Evolutionary conservation across 768 basidiomycete species (phyloP).

Genomic region (Naganishia friedmannii): DNA sequence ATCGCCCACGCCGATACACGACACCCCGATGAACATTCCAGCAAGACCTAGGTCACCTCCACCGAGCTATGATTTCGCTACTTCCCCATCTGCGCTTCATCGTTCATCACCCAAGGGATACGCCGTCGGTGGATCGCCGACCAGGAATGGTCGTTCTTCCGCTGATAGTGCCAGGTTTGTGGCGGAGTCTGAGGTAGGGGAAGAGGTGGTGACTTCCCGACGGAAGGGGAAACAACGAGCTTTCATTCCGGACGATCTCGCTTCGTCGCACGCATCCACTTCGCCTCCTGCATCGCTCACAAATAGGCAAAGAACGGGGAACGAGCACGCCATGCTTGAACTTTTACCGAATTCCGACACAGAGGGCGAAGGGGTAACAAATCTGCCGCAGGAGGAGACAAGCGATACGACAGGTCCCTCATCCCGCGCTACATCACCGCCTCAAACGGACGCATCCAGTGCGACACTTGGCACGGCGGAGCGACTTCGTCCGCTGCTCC

Average conservation of each 20-base stretch:
- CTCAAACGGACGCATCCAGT: background rate
- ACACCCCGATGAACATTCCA: background rate
- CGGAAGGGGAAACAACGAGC: conserved; percentile 11
- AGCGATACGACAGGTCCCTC: background rate
- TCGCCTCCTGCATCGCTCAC: too few relatives aligned
- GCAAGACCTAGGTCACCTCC: conserved; percentile 4
- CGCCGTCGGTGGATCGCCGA: background rate
- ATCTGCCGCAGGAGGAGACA: background rate
- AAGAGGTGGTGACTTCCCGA: background rate
- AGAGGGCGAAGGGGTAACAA: background rate
- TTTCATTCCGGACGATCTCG: background rate
- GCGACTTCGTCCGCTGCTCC: background rate
- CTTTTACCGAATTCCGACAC: conserved; percentile 10
- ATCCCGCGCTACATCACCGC: background rate
- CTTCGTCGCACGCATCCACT: background rate
- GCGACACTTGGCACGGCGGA: background rate
- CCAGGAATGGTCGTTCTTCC: too few relatives aligned
- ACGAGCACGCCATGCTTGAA: background rate
- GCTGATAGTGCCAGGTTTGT: too few relatives aligned
- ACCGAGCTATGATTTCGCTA: conserved; percentile 11
- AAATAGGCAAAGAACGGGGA: background rate
- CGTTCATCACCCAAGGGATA: background rate
- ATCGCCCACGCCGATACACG: background rate
- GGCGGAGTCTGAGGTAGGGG: too few relatives aligned
- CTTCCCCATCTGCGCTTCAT: conserved; percentile 3